These are phyloP conservation scores for Termitomyces sp. DNA, from an alignment of 768 basidiomycete genomes.

Conservation along the genomic window DNA sequence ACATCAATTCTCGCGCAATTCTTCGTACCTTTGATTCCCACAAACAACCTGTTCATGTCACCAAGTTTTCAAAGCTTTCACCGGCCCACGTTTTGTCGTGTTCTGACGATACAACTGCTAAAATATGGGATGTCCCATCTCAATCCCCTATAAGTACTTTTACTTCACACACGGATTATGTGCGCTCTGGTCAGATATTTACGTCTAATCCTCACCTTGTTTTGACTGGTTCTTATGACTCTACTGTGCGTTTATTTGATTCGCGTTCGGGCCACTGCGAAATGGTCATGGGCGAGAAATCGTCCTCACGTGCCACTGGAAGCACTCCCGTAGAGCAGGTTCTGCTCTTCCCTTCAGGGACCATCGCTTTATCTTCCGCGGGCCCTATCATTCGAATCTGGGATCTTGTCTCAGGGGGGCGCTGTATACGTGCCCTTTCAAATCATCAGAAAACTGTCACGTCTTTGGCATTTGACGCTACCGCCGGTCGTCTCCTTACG, in stretches of 20 bases:
- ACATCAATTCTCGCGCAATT: constrained; percentile 89
- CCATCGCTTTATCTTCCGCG: constrained; percentile 77
- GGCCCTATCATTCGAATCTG: constrained; percentile 93
- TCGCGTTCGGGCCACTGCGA: constrained; percentile 78
- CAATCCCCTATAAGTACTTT: constrained; percentile 78
- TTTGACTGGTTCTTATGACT: constrained; percentile 93
- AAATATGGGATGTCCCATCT: constrained; percentile 93
- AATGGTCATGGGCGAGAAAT: constrained; percentile 65
- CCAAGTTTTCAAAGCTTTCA: constrained; percentile 80
- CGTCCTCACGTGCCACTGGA: constrained; percentile 22
- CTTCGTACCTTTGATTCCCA: constrained; percentile 89
- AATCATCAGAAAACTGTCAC: constrained; percentile 99
- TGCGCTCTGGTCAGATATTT: constrained; percentile 88
- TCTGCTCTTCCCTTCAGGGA: constrained; percentile 87
- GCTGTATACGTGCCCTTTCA: constrained; percentile 85
- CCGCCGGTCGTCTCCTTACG: constrained; percentile 74
- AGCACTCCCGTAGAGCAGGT: constrained; percentile 85
- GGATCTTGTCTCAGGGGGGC: constrained; percentile 90
- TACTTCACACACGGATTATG: constrained; percentile 87
- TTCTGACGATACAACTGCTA: constrained; percentile 93
- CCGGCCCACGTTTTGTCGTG: constrained; percentile 88
- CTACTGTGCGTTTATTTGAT: constrained; percentile 86
- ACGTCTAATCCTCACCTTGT: constrained; percentile 77
- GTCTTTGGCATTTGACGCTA: constrained; percentile 74
- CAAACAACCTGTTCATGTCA: constrained; percentile 94